Evolutionary conservation across 805 yeast genomes (phyloP), one percentile per base, ranked within the genome.

Genomic region (Zygosaccharomyces bailii): DNA sequence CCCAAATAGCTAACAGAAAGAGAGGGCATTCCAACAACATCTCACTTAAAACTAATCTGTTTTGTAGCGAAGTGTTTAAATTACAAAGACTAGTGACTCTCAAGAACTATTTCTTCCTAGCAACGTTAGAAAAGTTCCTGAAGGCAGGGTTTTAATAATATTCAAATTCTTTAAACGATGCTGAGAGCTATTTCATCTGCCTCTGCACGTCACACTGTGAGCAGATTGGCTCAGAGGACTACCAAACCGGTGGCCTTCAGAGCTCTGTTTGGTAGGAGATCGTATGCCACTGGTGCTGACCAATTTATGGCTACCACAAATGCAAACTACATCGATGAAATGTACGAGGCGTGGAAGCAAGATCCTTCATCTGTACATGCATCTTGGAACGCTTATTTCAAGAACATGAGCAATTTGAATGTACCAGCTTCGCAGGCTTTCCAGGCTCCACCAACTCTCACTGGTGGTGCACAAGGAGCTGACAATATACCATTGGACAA

Each of bases 381-480:
- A 32, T 90, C 97, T 18, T 93, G 99, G 99, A 84, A 88, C 65
- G 90, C 96, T 5, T 93, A 93, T 72, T 93, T 93, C 78, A 84
- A 84, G 70, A 91, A 91, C 75, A 73, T 93, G 69, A 88, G 84
- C 54, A 73, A 80, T 50, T 80, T 81, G 44, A 73, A 73, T 35
- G 78, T 81, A 19, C 79, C 95, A 16, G 79, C 93, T 23, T 65
- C 89, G 0, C 66, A 74, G 46, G 96, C 98, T 2, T 93, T 82
- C 68, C 68, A 71, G 48, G 91, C 98, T 18, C 99, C 99, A 14
- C 99, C 99, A 50, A 84, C 91, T 19, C 65, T 90, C 47, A 80
- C 86, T 16, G 93, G 96, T 43, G 74, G 82, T 27, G 87, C 93
- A 21, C 78, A 84, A 34, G 89, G 89, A 40, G 81, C 84, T 34